Base-by-base conservation (phyloP, 2,329 filamentous ascomycete species). In the Fusarium circinatum region DNA sequence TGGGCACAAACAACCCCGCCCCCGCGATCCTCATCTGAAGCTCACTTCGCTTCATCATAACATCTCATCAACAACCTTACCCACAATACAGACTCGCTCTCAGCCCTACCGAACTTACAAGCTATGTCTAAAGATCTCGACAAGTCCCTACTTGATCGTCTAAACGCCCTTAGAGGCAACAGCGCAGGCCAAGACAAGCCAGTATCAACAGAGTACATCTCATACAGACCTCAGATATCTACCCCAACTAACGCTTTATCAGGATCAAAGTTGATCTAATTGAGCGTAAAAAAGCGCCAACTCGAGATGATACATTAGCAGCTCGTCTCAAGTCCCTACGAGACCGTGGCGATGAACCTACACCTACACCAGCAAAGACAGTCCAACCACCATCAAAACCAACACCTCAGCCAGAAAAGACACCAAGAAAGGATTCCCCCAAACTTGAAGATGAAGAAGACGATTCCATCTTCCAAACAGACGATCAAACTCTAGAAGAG, bases 401-500 rank as follows among this genome's bases (percentile, higher is more conserved):
- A 39, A 68, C 45, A 45, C 12, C 55, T 22, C 56, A 42, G 52
- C 52, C 58, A 28, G 42, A 66, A 39, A 71, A 44, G 6, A 28
- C 54, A 5, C 18, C 57, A 5, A 44, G 38, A 18, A 39, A 65
- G 10, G 62, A 68, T 8, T 30, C 48, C 2, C 12, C 22, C 8
- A 44, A 64, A 14, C 36, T 45, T 2, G 79, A 80, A 1, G 79
- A 82, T 47, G 81, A 84, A 1, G 84, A 84, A 44, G 78, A 80
- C 8, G 82, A 84, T 1, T 74, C 81, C 4, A 75, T 86, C 24
- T 81, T 86, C 34, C 80, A 83, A 41, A 86, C 85, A 6, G 87
- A 89, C 71, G 87, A 89, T n/a, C 81, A 85, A 52, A 86, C 84
- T 3, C 80, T 89, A 1, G 84, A 89, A 62, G 87, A 89, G 66